Evolutionary conservation across 2,329 filamentous ascomycete species (phyloP).

Genomic region (Neoscytalidium dimidiatum): DNA sequence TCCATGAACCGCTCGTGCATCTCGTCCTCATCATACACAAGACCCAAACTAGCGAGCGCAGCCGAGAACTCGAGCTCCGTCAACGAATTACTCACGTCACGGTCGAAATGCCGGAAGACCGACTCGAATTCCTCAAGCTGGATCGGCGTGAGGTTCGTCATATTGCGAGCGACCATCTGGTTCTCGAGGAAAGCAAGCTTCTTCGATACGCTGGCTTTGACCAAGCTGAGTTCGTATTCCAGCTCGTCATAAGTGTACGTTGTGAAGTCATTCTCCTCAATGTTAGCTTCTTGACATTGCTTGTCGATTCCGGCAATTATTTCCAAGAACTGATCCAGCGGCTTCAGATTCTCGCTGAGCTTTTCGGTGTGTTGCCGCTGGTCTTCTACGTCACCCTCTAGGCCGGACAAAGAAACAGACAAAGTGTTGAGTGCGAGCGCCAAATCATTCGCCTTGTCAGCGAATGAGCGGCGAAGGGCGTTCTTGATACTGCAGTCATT

Average conservation of each 20-base stretch:
- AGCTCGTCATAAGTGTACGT: constrained; percentile 98
- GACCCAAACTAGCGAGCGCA: constrained; percentile 87
- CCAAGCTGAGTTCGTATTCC: constrained; percentile 86
- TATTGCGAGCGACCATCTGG: constrained; percentile 95
- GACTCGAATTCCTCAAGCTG: constrained; percentile 98
- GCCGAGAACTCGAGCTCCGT: constrained; percentile 95
- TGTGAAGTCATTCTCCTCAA: constrained; percentile 99
- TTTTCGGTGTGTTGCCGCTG: constrained; percentile 85
- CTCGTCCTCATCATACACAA: constrained; percentile 96
- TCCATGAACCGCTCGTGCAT: constrained; percentile 95
- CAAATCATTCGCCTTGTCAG: constrained; percentile 98
- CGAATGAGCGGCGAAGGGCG: constrained; percentile 84
- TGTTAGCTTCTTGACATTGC: constrained; percentile 94
- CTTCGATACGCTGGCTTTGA: constrained; percentile 90
- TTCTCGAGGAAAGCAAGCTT: constrained; percentile 97
- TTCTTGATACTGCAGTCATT: constrained; percentile 76
- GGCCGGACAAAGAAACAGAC: constrained; percentile 90
- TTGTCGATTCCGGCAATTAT: constrained; percentile 83
- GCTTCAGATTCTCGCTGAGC: constrained; percentile 80
- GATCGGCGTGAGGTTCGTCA: constrained; percentile 98
- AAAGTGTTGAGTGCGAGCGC: constrained; percentile 93
- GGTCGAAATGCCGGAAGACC: constrained; percentile 96
- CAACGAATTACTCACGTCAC: constrained; percentile 85
- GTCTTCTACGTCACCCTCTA: constrained; percentile 96
- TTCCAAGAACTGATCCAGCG: constrained; percentile 86